Conservation (phyloP, 352 stramenopile genomes). For the Globisporangium heterothallicum region DNA sequence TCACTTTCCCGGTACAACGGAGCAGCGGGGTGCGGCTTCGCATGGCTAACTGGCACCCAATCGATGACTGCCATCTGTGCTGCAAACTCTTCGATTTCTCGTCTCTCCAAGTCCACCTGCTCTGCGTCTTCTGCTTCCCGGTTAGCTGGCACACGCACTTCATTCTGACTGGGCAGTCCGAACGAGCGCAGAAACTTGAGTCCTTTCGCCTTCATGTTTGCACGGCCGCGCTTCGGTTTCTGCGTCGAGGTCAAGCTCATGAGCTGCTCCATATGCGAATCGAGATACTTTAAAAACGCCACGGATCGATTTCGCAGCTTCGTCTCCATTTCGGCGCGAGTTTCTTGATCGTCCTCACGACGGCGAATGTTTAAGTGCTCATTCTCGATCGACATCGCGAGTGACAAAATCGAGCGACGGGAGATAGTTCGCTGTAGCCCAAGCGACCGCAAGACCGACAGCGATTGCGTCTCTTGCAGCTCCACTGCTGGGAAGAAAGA, state of each 20-base stretch:
- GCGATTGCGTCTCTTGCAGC: conserved; percentile 45
- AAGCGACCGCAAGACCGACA: conserved; percentile 52
- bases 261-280: conserved; percentile 51
- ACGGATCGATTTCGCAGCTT: conserved; percentile 31
- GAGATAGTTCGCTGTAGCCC: conserved; percentile 65
- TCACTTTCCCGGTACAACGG: conserved; percentile 37
- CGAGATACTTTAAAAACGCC: conserved; percentile 66
- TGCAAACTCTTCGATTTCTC: conserved; percentile 63
- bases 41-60: conserved; percentile 52
- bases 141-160: conserved; percentile 6
- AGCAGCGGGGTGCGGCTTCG: conserved; percentile 24
- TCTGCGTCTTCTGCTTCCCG: conserved; percentile 24
- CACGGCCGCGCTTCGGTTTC: conserved; percentile 22
- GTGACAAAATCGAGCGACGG: conserved; percentile 49
- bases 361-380: conserved; percentile 33
- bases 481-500: conserved; percentile 61
- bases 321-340: conserved; percentile 10
- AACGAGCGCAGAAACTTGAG: conserved; percentile 52
- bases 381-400: conserved; percentile 55
- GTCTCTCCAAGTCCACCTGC: conserved; percentile 23
- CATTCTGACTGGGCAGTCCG: conserved; percentile 15
- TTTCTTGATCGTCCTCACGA: conserved; percentile 5
- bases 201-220: conserved; percentile 44
- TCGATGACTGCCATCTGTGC: conserved; percentile 45
- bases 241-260: conserved; percentile 21